These are phyloP conservation scores for Diaporthe ampelina DNA, from an alignment of 2,329 filamentous ascomycete species.

Conservation along the genomic window DNA sequence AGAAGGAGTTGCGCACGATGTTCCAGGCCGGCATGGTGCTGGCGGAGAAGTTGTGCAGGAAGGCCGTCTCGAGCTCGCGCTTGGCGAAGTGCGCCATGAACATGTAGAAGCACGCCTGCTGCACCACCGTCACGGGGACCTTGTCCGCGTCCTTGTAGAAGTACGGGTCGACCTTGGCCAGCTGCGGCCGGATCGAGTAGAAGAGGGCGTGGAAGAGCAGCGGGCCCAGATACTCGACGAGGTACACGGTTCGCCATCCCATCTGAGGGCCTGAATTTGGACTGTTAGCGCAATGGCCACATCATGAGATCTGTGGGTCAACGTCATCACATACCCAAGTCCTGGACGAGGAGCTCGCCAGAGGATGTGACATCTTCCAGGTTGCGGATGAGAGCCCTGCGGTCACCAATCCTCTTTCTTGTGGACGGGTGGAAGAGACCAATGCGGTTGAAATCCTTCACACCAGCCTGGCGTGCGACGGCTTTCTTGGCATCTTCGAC, in stretches of 20 bases:
- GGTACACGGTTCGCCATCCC: conserved; percentile 92
- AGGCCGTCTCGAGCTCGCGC: conserved; percentile 94
- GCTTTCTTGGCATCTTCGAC: conserved; percentile 72
- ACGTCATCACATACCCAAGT: conserved; percentile 76
- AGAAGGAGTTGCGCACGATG: conserved; percentile 94
- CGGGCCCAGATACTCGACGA: conserved; percentile 95
- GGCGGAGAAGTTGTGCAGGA: conserved; percentile 94
- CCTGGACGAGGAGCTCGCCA: conserved; percentile 85
- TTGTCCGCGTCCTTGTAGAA: conserved; percentile 60
- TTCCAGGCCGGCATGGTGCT: conserved; percentile 93
- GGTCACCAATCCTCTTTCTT: conserved; percentile 75
- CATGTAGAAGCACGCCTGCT: conserved; percentile 81
- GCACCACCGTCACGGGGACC: conserved; percentile 72
- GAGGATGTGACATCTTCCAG: conserved; percentile 62
- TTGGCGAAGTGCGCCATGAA: conserved; percentile 90
- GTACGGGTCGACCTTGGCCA: conserved; percentile 69
- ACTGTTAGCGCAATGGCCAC: background rate
- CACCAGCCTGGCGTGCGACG: conserved; percentile 65
- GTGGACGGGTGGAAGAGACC: conserved; percentile 72
- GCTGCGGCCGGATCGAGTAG: conserved; percentile 79
- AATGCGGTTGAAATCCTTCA: conserved; percentile 72
- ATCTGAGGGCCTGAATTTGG: conserved; percentile 80
- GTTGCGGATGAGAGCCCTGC: conserved; percentile 65
- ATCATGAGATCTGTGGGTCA: background rate
- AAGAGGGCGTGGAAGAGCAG: conserved; percentile 86